Evolutionary conservation across 1,139 yeast species (phyloP).

Genomic region (Magnusiomyces starmeri): DNA sequence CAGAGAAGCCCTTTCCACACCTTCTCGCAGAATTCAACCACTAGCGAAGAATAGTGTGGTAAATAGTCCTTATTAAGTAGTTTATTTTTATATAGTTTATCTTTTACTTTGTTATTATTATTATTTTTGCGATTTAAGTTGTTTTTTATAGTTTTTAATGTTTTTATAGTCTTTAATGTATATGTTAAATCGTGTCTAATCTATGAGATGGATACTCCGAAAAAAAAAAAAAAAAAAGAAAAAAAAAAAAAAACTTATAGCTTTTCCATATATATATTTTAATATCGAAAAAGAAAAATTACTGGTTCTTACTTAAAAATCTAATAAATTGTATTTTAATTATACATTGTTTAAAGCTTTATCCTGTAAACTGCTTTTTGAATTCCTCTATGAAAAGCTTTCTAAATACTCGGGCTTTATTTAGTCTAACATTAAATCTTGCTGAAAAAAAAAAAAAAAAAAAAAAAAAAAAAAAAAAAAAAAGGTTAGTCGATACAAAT

Average conservation of each 20-base stretch:
- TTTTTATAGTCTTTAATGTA: no score
- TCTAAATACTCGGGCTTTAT: slow-evolving; percentile 12
- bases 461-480: not conserved
- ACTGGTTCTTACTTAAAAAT: no score
- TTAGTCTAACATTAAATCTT: slow-evolving; percentile 7
- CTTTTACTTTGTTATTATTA: not conserved
- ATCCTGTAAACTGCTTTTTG: slow-evolving; percentile 15
- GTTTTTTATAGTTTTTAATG: not conserved
- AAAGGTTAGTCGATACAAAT: not conserved
- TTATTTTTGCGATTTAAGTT: not conserved
- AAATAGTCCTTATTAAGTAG: slow-evolving; percentile 26
- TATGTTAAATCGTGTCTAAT: not conserved
- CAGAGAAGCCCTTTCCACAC: slow-evolving; percentile 39
- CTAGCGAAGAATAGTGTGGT: slow-evolving; percentile 30
- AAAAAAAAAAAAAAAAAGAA: no score
- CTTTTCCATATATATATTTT: no score
- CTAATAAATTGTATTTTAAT: no score
- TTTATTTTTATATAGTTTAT: not conserved
- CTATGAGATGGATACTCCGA: no score
- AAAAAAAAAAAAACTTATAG: no score
- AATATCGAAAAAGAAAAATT: no score
- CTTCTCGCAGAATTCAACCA: slow-evolving; percentile 25
- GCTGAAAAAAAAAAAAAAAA: slow-evolving; percentile 1
- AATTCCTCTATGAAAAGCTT: slow-evolving; percentile 15
- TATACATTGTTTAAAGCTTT: no score